Evolutionary conservation across 1,139 yeast species (phyloP), one percentile per base, ranked within the genome.

Genomic region (Diutina sp.): DNA sequence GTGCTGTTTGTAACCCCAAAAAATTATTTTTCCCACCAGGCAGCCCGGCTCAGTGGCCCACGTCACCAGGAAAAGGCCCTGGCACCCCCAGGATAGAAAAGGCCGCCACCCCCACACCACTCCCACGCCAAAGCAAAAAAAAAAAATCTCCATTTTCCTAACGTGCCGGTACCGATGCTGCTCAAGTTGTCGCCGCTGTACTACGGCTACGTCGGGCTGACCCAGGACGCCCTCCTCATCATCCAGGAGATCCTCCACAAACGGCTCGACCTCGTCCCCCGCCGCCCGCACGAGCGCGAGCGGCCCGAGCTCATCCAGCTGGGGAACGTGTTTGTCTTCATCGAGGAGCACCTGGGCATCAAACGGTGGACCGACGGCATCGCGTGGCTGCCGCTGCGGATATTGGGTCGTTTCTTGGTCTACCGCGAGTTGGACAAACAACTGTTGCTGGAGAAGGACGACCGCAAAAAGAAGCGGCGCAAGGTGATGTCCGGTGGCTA

Each of bases 321-420:
- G 12, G 97, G 97, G 0, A 83, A 85, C 63, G 85, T 90, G 0
- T 90, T 90, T 69, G 90, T 90, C 3, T 90, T 90, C 65, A 81
- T 87, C 56, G 97, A 90, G 67, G 90, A 87, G 61, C 76, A 79
- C 25, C 84, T 93, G 0, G 93, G 95, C 1, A 90, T 90, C 60
- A 87, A 87, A 67, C 74, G 97, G 57, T 90, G 97, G 97, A 90
- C 97, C 0, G 97, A 90, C 66, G 96, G 97, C 16, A 82, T 88
- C 25, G 78, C 91, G 12, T 90, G 97, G 97, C 84, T 91, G 1
- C 97, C 97, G 0, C 85, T 95, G 2, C 73, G 97, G 56, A 89
- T 90, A 38, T 74, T 89, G 51, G 96, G 96, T 3, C 76, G 95
- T 58, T 90, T 90, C 63, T 72, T 90, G 50, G 85, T 90, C 9